Conservation (phyloP, 2,329 filamentous ascomycete species). For the Penicillium sp. region DNA sequence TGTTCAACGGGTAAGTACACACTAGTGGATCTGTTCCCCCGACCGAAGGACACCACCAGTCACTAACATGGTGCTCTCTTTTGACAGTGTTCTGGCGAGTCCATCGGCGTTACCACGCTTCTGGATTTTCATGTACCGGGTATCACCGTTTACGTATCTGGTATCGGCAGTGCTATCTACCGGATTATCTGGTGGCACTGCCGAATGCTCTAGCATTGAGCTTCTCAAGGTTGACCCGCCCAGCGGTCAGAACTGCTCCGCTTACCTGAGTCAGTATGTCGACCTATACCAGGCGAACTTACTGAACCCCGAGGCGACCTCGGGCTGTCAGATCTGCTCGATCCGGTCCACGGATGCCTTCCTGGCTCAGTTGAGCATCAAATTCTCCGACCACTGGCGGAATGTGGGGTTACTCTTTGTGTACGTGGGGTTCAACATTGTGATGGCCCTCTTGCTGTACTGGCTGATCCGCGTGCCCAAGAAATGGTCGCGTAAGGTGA, state of each 20-base stretch:
- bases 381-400: conserved; percentile 53
- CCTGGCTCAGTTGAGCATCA: conserved; percentile 52
- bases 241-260: conserved; percentile 62
- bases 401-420: conserved; percentile 60
- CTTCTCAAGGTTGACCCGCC: conserved; percentile 53
- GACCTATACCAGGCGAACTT: conserved; percentile 60
- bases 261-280: conserved; percentile 65
- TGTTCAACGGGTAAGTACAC: conserved; percentile 54
- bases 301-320: conserved; percentile 61
- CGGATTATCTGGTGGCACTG: conserved; percentile 35
- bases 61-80: neutral
- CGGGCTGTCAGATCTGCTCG: conserved; percentile 60
- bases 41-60: neutral
- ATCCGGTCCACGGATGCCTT: conserved; percentile 53
- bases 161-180: conserved; percentile 47
- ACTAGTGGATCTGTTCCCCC: no score
- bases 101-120: conserved; percentile 66
- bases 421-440: conserved; percentile 57
- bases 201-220: conserved; percentile 42
- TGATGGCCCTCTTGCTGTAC: conserved; percentile 55
- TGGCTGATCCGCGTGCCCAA: conserved; percentile 59
- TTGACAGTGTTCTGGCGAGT: conserved; percentile 60
- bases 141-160: conserved; percentile 67
- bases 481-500: conserved; percentile 49
- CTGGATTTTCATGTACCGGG: conserved; percentile 77